Evolutionary conservation across 2,329 filamentous ascomycete species (phyloP).

Genomic region (Ophiognomonia clavigignenti-juglandacearum): DNA sequence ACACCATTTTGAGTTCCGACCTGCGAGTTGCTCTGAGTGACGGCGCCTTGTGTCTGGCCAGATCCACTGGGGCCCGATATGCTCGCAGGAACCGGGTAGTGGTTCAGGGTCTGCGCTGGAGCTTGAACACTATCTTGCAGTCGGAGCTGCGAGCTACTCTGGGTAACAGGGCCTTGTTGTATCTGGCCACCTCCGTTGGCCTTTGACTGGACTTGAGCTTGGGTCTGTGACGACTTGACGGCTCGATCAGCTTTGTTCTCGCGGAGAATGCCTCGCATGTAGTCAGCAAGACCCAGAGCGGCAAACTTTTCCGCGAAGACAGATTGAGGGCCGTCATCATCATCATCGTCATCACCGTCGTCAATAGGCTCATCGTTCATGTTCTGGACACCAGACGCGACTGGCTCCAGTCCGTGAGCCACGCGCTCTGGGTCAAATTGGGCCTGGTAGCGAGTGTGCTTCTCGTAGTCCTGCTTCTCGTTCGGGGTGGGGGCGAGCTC

Average conservation of each 20-base stretch:
- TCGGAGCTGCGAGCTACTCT: too few species aligned
- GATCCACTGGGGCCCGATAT: too few species aligned
- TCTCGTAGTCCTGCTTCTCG: neutral
- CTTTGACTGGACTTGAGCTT: neutral
- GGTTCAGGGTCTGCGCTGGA: too few species aligned
- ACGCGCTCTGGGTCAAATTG: slow-evolving; percentile 1
- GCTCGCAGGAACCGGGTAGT: too few species aligned
- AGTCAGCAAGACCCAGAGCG: neutral
- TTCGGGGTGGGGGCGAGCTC: neutral
- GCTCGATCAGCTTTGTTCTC: slow-evolving; percentile 1
- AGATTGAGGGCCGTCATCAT: slow-evolving; percentile 2
- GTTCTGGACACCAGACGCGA: too few species aligned
- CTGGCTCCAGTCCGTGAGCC: neutral
- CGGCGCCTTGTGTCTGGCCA: neutral
- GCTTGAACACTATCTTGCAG: too few species aligned
- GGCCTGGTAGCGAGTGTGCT: neutral
- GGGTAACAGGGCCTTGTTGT: too few species aligned
- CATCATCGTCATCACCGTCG: neutral
- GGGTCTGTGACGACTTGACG: neutral
- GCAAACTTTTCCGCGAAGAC: slow-evolving; percentile 5
- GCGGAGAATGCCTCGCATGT: slow-evolving; percentile 6
- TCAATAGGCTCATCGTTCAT: neutral
- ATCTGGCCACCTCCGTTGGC: neutral
- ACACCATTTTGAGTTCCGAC: neutral
- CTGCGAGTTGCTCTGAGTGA: neutral